Percentiles rank a stretch among this genome's conserved stretches.
These are phyloP conservation scores for Podaxis pistillaris DNA, from an alignment of 768 basidiomycete species.

Conservation along the genomic window DNA sequence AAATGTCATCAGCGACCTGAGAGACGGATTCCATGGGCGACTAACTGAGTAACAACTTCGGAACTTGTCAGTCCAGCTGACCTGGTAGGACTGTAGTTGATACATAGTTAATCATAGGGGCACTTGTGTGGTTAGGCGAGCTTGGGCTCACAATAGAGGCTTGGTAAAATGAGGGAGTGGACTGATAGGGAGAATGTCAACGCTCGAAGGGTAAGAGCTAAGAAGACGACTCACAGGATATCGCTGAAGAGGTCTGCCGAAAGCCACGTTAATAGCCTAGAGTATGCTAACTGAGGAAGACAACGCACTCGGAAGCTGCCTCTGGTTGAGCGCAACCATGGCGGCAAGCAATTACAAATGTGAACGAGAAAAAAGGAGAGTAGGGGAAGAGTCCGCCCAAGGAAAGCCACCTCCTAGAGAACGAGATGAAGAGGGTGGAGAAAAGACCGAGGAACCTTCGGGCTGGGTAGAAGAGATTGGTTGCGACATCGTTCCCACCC, in stretches of 20 bases:
- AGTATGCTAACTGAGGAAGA: neutral
- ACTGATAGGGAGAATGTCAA: neutral
- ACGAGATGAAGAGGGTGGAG: slow-evolving; percentile 16
- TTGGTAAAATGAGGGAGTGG: neutral
- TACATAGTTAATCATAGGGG: neutral
- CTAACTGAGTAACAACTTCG: neutral
- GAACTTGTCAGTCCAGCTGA: slow-evolving; percentile 13
- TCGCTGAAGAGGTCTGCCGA: neutral
- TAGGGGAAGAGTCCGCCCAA: neutral
- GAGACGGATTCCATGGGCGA: neutral
- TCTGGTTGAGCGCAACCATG: slow-evolving; percentile 15
- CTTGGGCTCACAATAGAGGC: slow-evolving; percentile 1
- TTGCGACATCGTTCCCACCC: slow-evolving; percentile 18
- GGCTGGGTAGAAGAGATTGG: slow-evolving; percentile 12
- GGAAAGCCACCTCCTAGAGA: neutral
- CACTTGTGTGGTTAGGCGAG: neutral
- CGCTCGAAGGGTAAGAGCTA: neutral
- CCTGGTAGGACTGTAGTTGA: neutral
- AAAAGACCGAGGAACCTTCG: neutral
- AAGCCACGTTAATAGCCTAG: neutral
- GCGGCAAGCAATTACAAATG: neutral
- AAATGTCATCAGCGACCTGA: neutral
- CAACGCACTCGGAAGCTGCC: slow-evolving; percentile 20
- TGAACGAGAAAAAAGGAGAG: slow-evolving; percentile 15
- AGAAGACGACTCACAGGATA: neutral